phyloP scores from a whole-genome alignment of 2,329 filamentous ascomycete species.

The Xylariales sp. region DNA sequence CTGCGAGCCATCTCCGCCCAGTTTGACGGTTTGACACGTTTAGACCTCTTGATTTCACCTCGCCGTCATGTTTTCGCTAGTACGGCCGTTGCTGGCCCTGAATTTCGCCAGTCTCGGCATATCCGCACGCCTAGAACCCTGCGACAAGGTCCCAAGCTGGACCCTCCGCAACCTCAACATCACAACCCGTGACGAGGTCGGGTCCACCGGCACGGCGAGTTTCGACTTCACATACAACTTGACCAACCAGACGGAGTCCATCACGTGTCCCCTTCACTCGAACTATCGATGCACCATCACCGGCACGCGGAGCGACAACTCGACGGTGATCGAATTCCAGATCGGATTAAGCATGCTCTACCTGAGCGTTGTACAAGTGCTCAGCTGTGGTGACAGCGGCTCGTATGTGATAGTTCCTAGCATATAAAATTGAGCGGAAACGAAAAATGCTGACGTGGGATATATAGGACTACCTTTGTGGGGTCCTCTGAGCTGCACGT shows the following conservation, averaged over 20 bases:
- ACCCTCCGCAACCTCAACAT: constrained; percentile 32
- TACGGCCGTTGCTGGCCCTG: constrained; percentile 14
- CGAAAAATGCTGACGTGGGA: constrained; percentile 3
- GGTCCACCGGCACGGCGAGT: constrained; percentile 20
- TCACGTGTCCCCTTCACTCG: constrained; percentile 32
- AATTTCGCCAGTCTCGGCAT: constrained; percentile 13
- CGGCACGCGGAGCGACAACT: constrained; percentile 34
- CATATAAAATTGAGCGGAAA: background rate
- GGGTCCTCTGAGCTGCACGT: constrained; percentile 24
- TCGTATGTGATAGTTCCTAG: constrained; percentile 14
- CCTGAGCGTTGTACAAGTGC: constrained; percentile 25
- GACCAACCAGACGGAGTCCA: constrained; percentile 31
- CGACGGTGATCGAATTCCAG: constrained; percentile 35
- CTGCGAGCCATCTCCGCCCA: background rate
- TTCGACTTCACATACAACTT: constrained; percentile 34
- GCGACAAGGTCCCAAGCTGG: constrained; percentile 30
- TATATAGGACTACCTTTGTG: constrained; percentile 29
- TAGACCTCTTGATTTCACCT: background rate
- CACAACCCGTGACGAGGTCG: constrained; percentile 32
- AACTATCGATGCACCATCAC: constrained; percentile 34
- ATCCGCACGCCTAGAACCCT: constrained; percentile 24
- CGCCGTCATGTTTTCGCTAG: constrained; percentile 23
- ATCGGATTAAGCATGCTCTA: constrained; percentile 29
- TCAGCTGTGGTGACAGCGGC: constrained; percentile 29
- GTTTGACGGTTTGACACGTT: background rate